Evolutionary conservation across 1,284 basidiomycete genomes (phyloP), one percentile per base, ranked within the genome.

Genomic region (Trametes polyzona): DNA sequence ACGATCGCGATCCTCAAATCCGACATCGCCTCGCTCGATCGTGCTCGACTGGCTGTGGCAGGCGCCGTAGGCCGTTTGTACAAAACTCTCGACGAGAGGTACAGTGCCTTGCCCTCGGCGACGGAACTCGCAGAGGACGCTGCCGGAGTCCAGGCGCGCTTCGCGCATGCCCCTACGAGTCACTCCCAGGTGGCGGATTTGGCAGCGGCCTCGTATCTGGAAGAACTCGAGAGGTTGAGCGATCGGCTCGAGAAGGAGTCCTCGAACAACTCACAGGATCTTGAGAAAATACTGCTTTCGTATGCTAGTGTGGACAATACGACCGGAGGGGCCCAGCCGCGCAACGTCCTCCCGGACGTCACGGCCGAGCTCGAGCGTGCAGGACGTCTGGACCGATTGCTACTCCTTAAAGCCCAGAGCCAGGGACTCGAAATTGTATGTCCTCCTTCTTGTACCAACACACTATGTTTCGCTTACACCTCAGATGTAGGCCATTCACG

Each of bases 361-460:
- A 46, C 52, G 24, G 27, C 10, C 5, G 64, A 67, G 43, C 24
- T 70, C 3, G 49, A 64, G 26, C 57, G 52, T 3, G 68, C 66
- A 3, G 70, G 69, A 52, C 47, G 32, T 10, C 17, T 52, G 16
- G 70, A 71, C 42, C 64, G 70, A 40, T 17, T 52, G 1, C 61
- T 56, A 0, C 43, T 70, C 16, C 57, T 71, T 2, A 10, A 37
- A 19, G 52, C 60, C 4, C 65, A 65, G 30, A 66, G 66, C 47
- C 26, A 40, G 10, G 36, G 64, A 2, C 44, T 69, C 8, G 65
- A 69, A 30, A 14, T 51, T 43, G 70, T 71, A 21, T 23, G 55
- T 58, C 19, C 17, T 0, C 11, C 4, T 3, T 8, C 19, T 16
- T 36, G 8, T 37, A 16, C n/a, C n/a, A 19, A 12, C 36, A 9